Percentiles rank a stretch among this genome's conserved stretches.
These are phyloP conservation scores for Colletotrichum musae DNA, from an alignment of 2,329 filamentous ascomycete genomes.

Conservation along the genomic window DNA sequence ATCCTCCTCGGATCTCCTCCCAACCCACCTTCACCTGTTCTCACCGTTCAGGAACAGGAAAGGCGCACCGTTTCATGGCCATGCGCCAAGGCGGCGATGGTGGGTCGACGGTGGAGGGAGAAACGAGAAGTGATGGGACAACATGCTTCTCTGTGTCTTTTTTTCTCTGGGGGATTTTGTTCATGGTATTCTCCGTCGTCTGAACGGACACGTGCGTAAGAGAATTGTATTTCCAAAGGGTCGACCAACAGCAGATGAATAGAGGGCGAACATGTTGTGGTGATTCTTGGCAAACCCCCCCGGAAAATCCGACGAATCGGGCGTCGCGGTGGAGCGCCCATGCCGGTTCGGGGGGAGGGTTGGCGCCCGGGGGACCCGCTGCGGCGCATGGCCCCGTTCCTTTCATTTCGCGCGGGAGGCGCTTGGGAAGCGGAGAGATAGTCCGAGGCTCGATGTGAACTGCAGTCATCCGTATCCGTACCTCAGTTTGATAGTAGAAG, in stretches of 20 bases:
- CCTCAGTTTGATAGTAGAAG: background rate
- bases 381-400: slow-evolving; percentile 28
- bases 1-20: too few relatives aligned
- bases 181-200: too few relatives aligned
- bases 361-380: background rate
- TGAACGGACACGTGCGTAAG: too few relatives aligned
- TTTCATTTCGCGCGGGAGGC: slow-evolving; percentile 22
- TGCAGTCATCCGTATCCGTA: background rate
- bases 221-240: background rate
- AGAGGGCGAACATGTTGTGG: background rate
- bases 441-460: background rate
- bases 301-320: slow-evolving; percentile 16
- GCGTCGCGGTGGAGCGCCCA: slow-evolving; percentile 9
- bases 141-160: background rate
- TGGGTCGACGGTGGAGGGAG: background rate
- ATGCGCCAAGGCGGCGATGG: slow-evolving; percentile 30
- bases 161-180: too few relatives aligned
- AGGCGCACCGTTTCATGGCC: slow-evolving; percentile 22
- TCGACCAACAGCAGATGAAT: background rate
- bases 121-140: background rate
- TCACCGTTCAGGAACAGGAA: slow-evolving; percentile 8
- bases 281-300: background rate
- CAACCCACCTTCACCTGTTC: background rate
- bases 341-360: slow-evolving; percentile 17
- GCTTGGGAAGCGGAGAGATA: background rate